Conservation (phyloP, 1,139 yeast genomes). For the Pneumocystis sp. region DNA sequence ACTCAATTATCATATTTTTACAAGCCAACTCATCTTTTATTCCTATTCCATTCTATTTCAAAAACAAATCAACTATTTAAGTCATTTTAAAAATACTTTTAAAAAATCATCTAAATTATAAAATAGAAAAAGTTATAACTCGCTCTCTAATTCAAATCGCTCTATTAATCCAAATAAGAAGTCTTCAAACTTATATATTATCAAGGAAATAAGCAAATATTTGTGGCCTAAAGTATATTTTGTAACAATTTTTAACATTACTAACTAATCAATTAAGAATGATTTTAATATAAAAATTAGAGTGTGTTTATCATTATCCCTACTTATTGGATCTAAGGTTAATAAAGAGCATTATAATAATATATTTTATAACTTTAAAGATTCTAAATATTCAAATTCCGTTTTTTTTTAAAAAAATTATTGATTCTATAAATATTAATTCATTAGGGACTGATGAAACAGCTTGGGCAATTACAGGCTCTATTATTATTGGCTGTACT, state of each 20-base stretch:
- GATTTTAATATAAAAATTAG: constrained; percentile 56
- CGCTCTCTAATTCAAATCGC: not conserved
- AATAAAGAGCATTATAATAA: not conserved
- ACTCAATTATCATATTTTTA: not conserved
- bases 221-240: constrained; percentile 60
- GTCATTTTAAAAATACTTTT: not conserved
- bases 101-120: not conserved
- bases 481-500: constrained; percentile 49
- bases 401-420: constrained; percentile 73
- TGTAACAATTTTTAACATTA: not conserved
- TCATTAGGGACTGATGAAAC: constrained; percentile 53
- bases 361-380: constrained; percentile 1
- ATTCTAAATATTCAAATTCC: constrained; percentile 90
- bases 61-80: not conserved
- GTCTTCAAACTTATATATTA: not conserved
- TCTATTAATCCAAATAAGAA: not conserved
- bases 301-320: constrained; percentile 56
- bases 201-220: constrained; percentile 29
- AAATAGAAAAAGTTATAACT: not conserved
- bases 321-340: constrained; percentile 59
- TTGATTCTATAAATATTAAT: constrained; percentile 86
- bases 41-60: not conserved
- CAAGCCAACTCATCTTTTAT: not conserved
- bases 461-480: constrained; percentile 47
- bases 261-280: constrained; percentile 25